Base-by-base conservation (phyloP, 345 rosid species). In the Rhodamnia argentea region DNA sequence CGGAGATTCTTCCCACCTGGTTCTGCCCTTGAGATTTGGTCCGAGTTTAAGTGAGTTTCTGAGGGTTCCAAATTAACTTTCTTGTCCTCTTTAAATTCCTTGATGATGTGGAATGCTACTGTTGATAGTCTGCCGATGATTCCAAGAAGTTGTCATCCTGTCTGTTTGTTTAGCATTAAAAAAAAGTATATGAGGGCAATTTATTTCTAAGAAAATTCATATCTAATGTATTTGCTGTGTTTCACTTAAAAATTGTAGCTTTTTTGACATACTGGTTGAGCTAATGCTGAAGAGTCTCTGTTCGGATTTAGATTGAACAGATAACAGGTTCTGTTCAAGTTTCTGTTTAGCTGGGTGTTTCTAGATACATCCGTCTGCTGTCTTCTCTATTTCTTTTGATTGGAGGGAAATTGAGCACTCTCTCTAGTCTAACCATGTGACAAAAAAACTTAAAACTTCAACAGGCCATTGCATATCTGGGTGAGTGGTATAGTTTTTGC, bases 21-120 rank as follows among this genome's bases (percentile, higher is more conserved):
- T 86, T 96, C 99, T 86, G 99, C 99, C 83, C 89, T 56, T 82
- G 99, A 95, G 90, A 96, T 97, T 89, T 97, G 99, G 99, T 92
- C 96, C 13, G 99, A 96, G 88, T 97, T 97, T 87, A 90, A 93
- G 99, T 93, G 90, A 91, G 94, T 92, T 86, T 87, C 85, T 62
- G 82, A 50, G 52, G 6, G 76, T 82, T 60, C 57, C 22, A 52
- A 59, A 16, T 54, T 62, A 5, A 56, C 13, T 44, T 84, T 52
- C 84, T 83, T 29, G 20, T 23, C 42, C 52, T 85, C 83, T 53
- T 75, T 29, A 59, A 82, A 58, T 83, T 58, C 26, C 64, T 55
- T 84, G 52, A 82, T 83, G 53, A 9, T 53, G 12, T 51, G 70
- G 81, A 70, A 70, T 22, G 18, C 14, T 70, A 37, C 47, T 70